Evolutionary conservation across 108 stramenopile genomes (phyloP).

Genomic region (Pseudonitzschia pungens): DNA sequence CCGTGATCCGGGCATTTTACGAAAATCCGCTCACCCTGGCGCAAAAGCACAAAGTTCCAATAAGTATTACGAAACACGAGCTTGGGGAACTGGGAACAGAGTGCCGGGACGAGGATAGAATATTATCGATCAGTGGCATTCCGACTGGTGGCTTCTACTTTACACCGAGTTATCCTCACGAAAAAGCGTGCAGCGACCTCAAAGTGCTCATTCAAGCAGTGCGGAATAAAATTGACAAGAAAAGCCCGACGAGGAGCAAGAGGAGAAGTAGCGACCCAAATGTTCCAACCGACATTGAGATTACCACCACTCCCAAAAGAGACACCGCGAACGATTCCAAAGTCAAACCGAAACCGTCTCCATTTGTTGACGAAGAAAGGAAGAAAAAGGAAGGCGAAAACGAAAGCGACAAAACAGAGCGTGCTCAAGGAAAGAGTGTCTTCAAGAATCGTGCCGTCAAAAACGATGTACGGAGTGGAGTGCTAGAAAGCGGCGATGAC

Average conservation of each 20-base stretch:
- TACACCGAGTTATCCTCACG: slow-evolving; percentile 29
- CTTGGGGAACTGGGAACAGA: slow-evolving; percentile 24
- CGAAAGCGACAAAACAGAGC: not conserved
- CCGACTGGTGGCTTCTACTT: slow-evolving; percentile 40
- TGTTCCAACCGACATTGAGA: slow-evolving; percentile 21
- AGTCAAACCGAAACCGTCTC: not conserved
- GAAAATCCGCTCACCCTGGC: slow-evolving; percentile 32
- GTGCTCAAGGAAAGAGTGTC: not conserved
- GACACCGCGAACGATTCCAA: slow-evolving; percentile 9
- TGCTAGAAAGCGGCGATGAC: slow-evolving; percentile 3
- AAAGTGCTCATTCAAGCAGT: slow-evolving; percentile 25
- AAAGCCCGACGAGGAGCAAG: slow-evolving; percentile 10
- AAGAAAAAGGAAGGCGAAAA: slow-evolving; percentile 2
- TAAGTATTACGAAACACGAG: slow-evolving; percentile 37
- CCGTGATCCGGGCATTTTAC: slow-evolving; percentile 36
- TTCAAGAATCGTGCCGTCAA: not conserved
- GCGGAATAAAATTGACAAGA: not conserved
- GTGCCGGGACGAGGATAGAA: slow-evolving; percentile 28
- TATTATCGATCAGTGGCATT: slow-evolving; percentile 25
- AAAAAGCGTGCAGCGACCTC: slow-evolving; percentile 36
- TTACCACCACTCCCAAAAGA: slow-evolving; percentile 23
- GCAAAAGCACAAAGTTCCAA: slow-evolving; percentile 37
- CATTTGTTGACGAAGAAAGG: not conserved
- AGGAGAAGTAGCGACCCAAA: not conserved
- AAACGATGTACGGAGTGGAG: not conserved